A percentile compares a stretch with the other conserved stretches of the same genome.
Conservation (phyloP, 2,329 filamentous ascomycete genomes). For the Thyridium curvatum region DNA sequence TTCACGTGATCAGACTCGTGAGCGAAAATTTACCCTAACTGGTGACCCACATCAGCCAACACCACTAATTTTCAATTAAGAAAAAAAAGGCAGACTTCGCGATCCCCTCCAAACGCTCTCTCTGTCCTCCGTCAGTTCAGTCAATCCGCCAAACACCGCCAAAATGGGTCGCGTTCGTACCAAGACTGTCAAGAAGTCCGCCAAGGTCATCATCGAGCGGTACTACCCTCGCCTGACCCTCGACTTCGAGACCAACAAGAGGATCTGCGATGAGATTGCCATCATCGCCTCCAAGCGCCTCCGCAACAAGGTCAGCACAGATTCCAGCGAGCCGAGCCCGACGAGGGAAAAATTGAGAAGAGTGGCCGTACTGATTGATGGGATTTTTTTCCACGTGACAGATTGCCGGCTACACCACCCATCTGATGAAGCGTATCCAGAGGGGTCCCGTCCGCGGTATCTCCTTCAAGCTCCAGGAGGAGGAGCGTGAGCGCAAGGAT, state of each 20-base stretch:
- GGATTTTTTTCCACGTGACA: conserved; percentile 26
- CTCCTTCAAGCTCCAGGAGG: conserved; percentile 99
- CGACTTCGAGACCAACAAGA: conserved; percentile 99
- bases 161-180: conserved; percentile 67
- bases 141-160: conserved; percentile 29
- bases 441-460: conserved; percentile 98
- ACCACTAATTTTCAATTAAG: conserved; percentile 1
- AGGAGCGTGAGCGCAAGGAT: conserved; percentile 99
- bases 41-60: conserved; percentile 10
- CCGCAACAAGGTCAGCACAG: conserved; percentile 81
- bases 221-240: conserved; percentile 97
- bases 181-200: conserved; percentile 69
- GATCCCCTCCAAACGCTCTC: conserved; percentile 9
- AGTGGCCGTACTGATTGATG: conserved; percentile 1
- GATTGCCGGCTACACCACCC: conserved; percentile 98
- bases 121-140: conserved; percentile 1
- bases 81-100: conserved; percentile 1
- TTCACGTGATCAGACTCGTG: conserved; percentile 1
- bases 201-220: conserved; percentile 99
- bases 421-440: conserved; percentile 99
- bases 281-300: conserved; percentile 99
- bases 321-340: not conserved
- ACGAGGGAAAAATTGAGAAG: conserved; percentile 4
- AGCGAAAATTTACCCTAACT: conserved; percentile 2
- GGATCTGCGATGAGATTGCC: conserved; percentile 99